Percentiles rank a stretch among this genome's conserved stretches.
Conservation (phyloP, 345 rosid genomes). For the Populus deltoides region DNA sequence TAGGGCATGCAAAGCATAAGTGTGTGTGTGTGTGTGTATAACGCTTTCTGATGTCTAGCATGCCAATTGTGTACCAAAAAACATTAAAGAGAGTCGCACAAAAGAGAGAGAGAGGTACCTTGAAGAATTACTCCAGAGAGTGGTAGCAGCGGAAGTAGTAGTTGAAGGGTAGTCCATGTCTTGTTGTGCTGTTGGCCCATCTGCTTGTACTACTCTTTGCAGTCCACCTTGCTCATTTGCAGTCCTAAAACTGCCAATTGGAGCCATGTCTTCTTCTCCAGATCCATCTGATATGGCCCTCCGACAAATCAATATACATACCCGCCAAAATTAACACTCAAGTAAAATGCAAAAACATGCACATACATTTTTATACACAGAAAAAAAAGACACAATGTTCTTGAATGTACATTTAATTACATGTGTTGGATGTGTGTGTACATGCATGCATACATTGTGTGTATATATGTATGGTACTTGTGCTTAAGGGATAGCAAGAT, state of each 20-base stretch:
- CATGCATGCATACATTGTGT: background rate
- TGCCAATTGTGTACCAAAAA: background rate
- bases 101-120: constrained; percentile 41
- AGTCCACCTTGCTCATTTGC: constrained; percentile 27
- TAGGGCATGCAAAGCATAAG: no score
- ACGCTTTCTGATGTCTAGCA: background rate
- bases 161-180: constrained; percentile 45
- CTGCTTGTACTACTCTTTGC: constrained; percentile 39
- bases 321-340: background rate
- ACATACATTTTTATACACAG: background rate
- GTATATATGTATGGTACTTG: background rate
- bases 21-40: no score
- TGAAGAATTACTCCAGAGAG: constrained; percentile 75
- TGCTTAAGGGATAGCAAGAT: background rate
- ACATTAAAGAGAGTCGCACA: background rate
- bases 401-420: background rate
- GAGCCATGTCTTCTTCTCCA: constrained; percentile 66
- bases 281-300: constrained; percentile 67
- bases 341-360: background rate
- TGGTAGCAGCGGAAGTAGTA: constrained; percentile 20
- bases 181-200: constrained; percentile 36
- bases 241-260: constrained; percentile 29
- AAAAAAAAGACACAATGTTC: background rate
- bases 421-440: background rate
- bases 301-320: constrained; percentile 4